These are phyloP conservation scores for Cladosporium sp. DNA, from an alignment of 2,329 filamentous ascomycete genomes.

Conservation along the genomic window DNA sequence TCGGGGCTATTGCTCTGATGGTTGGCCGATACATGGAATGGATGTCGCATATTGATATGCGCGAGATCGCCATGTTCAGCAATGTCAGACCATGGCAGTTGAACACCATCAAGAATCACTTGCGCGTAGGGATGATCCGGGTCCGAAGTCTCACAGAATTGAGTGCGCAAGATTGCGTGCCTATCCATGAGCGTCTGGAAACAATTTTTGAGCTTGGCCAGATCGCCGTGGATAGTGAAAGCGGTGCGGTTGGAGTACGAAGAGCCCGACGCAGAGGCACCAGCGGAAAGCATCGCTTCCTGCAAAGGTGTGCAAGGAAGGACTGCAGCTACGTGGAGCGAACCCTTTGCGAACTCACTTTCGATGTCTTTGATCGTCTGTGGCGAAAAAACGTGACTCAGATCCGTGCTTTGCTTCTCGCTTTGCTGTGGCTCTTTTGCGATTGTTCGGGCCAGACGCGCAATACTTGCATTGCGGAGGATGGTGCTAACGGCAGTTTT, in stretches of 20 bases:
- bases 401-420: background rate
- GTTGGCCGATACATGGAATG: background rate
- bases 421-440: background rate
- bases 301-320: slow-evolving; percentile 82
- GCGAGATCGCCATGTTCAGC: background rate
- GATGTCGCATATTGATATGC: background rate
- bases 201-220: slow-evolving; percentile 46
- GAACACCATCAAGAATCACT: slow-evolving; percentile 53
- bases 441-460: slow-evolving; percentile 44
- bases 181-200: slow-evolving; percentile 60
- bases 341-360: background rate
- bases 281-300: slow-evolving; percentile 73
- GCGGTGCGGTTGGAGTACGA: slow-evolving; percentile 69
- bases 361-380: background rate
- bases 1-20: background rate
- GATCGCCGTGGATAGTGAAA: slow-evolving; percentile 51
- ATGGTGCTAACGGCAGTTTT: slow-evolving; percentile 62
- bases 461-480: slow-evolving; percentile 61
- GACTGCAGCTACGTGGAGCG: slow-evolving; percentile 36
- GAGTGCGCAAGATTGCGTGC: slow-evolving; percentile 72
- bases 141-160: slow-evolving; percentile 62
- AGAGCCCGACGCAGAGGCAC: slow-evolving; percentile 35
- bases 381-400: background rate
- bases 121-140: slow-evolving; percentile 62
- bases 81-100: slow-evolving; percentile 34